phyloP scores from a whole-genome alignment of 108 stramenopile genomes.

The Stephanodiscus minutulus region DNA sequence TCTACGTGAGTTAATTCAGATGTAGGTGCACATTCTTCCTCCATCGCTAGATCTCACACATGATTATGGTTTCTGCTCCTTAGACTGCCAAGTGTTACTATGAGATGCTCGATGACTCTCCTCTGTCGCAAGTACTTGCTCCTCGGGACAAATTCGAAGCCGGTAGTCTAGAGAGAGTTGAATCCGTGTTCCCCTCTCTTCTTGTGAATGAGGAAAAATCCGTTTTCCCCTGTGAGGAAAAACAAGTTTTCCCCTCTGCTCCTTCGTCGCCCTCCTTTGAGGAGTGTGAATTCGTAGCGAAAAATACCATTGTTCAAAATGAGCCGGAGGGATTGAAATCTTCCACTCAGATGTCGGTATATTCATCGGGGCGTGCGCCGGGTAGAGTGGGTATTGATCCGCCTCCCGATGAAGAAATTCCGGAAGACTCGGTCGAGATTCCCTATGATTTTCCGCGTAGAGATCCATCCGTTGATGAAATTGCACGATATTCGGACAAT shows the following conservation, averaged over 20 bases:
- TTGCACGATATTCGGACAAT: neutral
- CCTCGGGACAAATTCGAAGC: neutral
- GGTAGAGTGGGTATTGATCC: neutral
- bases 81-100: slow-evolving; percentile 41
- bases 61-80: neutral
- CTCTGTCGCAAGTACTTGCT: slow-evolving; percentile 26
- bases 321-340: slow-evolving; percentile 6
- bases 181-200: neutral
- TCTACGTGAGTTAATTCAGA: slow-evolving; percentile 25
- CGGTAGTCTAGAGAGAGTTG: neutral
- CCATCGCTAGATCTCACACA: neutral
- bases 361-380: neutral
- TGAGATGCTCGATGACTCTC: slow-evolving; percentile 36
- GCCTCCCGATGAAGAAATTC: slow-evolving; percentile 28
- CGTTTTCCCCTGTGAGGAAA: neutral
- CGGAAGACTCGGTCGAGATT: neutral
- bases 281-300: slow-evolving; percentile 9
- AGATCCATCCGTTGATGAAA: neutral
- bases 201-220: neutral
- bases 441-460: neutral
- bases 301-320: neutral
- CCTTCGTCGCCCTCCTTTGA: slow-evolving; percentile 1
- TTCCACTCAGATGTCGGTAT: neutral
- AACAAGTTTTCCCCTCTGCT: too few relatives aligned
- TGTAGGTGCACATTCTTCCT: neutral